Conservation (phyloP, 2,329 filamentous ascomycete species). For the Aciculosporium take region DNA sequence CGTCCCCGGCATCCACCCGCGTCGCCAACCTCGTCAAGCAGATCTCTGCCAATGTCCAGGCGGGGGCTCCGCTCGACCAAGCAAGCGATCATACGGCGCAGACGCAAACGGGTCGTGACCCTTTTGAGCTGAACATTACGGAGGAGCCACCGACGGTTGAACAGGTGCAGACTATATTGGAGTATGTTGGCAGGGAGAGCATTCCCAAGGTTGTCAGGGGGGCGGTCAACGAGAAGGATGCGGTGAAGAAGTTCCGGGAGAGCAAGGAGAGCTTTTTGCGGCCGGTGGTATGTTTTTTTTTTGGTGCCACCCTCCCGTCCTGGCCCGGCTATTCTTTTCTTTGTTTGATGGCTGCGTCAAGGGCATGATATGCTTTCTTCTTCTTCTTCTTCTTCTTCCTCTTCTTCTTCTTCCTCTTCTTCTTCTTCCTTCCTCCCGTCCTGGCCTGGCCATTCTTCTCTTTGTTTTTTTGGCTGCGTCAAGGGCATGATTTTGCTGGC, state of each 20-base stretch:
- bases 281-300: conserved; percentile 53
- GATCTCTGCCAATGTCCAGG: conserved; percentile 52
- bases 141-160: conserved; percentile 67
- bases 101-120: conserved; percentile 36
- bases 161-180: conserved; percentile 70
- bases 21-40: conserved; percentile 69
- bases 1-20: conserved; percentile 55
- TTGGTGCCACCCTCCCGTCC: too few relatives aligned
- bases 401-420: not conserved
- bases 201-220: conserved; percentile 54
- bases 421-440: too few relatives aligned
- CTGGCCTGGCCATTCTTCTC: too few relatives aligned
- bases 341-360: too few relatives aligned
- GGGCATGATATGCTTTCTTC: too few relatives aligned
- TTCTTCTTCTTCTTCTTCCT: not conserved
- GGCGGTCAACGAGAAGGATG: conserved; percentile 60
- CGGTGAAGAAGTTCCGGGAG: conserved; percentile 63
- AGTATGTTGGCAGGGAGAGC: conserved; percentile 56
- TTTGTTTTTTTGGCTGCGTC: not conserved
- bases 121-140: conserved; percentile 79
- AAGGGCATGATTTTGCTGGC: not conserved
- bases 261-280: conserved; percentile 53
- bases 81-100: conserved; percentile 52
- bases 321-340: too few relatives aligned
- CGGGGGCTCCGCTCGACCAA: conserved; percentile 59